Base-by-base conservation (phyloP, 192 early-diverging fungal species). In the Backusella sp. region DNA sequence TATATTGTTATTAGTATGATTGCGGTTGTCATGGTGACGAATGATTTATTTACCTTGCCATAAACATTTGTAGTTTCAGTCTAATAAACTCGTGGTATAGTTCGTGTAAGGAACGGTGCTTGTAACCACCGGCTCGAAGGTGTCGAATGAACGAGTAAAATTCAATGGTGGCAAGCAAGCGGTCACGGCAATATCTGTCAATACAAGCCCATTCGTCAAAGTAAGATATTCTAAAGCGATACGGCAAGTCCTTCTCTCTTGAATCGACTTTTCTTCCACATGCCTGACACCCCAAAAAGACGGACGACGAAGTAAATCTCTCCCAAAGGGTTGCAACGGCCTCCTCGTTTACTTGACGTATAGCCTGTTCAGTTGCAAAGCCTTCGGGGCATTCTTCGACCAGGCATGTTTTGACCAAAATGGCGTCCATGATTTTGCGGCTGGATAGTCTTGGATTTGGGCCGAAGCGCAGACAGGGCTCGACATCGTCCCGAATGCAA, bases 381-480 rank as follows among this genome's bases (percentile, higher is more conserved):
- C 84, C 88, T 9, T 66, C 35, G 39, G 91, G 85, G 68, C 86
- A 84, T 88, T 95, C 94, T 79, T 97, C 94, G 19, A 98, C 92
- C 75, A 92, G 95, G 70, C 96, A 91, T 9, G 92, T 91, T 77
- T 97, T 95, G 15, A 90, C 85, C 8, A 89, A 81, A 68, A 99
- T 94, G 39, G 95, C 92, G 44, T 98, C 97, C 15, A 95, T 85
- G 7, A 99, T 81, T 83, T 94, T 96, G 68, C 88, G 90, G 6
- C 91, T 88, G 23, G 96, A 94, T 12, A 97, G 91, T 32, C 93
- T 88, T 37, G 97, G 94, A 44, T 91, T 93, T 19, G 92, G 91
- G 28, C 96, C 95, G 83, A 99, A 97, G n/a, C 97, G 87, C 73
- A 99, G 84, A 78, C 96, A 97, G 6, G 96, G 96, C 73, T 92